Base-by-base conservation (phyloP, 129 eudicot genomes). In the Pseudognaphalium luteoalbum region DNA sequence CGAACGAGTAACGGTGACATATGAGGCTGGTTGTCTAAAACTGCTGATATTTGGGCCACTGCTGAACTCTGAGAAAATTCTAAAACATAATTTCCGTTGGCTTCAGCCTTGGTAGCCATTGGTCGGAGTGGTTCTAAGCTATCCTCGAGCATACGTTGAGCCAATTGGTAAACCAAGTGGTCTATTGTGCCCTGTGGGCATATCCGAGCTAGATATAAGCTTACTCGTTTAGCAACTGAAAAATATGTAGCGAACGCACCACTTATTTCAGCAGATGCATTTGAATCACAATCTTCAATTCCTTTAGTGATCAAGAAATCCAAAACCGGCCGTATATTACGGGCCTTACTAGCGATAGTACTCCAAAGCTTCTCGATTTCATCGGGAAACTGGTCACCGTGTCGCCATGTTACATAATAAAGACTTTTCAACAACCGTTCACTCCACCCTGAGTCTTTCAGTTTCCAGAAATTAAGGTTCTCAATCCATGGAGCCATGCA, bases 401-500 rank as follows among this genome's bases (percentile, higher is more conserved):
- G 99, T 29, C 99, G 84, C 99, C 96, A 89, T 0, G 99, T 94
- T 70, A 94, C 99, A 61, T 94, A 91, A 74, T 94, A 94, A 68
- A 94, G 88, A 65, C 97, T 91, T 73, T 94, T 94, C 64, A 94
- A 68, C 67, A 94, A 80, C 71, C 99, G 82, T 66, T 94, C 97
- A 35, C 97, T 88, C 99, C 99, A 94, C 1, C 99, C 99, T 0
- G 97, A 92, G 50, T 94, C 99, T 85, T 91, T 94, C 32, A 94
- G 86, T 82, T 91, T 91, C 99, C 96, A 94, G 73, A 94, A 94
- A 71, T 94, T 94, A 30, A 94, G 93, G 67, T 94, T 94, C 63
- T 94, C 97, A 8, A 94, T 94, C 99, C 99, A 94, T 4, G 99
- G 99, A 69, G 97, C 99, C 99, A 94, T 91, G 87, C 99, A 94